Percentiles rank a stretch among this genome's conserved stretches.
Conservation (phyloP, 768 basidiomycete genomes). For the Kwoniella newhampshirensis region DNA sequence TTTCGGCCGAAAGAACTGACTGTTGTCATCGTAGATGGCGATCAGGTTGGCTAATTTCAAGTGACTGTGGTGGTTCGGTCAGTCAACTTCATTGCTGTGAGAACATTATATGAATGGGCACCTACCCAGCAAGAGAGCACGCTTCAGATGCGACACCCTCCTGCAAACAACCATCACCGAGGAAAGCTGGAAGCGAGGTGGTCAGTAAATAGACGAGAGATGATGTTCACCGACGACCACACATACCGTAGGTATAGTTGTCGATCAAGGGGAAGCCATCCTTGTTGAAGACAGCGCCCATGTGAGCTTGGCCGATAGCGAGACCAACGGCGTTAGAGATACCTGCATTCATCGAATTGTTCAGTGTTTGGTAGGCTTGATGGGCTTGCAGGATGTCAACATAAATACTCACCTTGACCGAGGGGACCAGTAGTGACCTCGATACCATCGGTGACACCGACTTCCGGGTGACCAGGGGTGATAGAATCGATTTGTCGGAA, state of each 20-base stretch:
- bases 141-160: slow-evolving; percentile 95
- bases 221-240: neutral
- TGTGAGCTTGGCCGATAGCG: slow-evolving; percentile 87
- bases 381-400: neutral
- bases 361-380: neutral
- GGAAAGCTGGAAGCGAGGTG: slow-evolving; percentile 58
- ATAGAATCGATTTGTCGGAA: slow-evolving; percentile 89
- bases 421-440: slow-evolving; percentile 92
- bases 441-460: slow-evolving; percentile 66
- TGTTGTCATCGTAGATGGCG: slow-evolving; percentile 93
- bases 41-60: slow-evolving; percentile 90
- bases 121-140: slow-evolving; percentile 75
- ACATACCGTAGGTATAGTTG: slow-evolving; percentile 83
- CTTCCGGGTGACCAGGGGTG: slow-evolving; percentile 92
- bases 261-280: slow-evolving; percentile 71
- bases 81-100: neutral
- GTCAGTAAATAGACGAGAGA: neutral
- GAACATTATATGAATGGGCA: neutral
- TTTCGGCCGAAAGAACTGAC: slow-evolving; percentile 57
- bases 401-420: slow-evolving; percentile 62
- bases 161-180: slow-evolving; percentile 94
- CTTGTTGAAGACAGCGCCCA: slow-evolving; percentile 86
- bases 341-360: slow-evolving; percentile 59
- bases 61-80: slow-evolving; percentile 58
- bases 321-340: slow-evolving; percentile 91